Evolutionary conservation across 2,329 filamentous ascomycete species (phyloP).

Genomic region (Neurospora sp.): DNA sequence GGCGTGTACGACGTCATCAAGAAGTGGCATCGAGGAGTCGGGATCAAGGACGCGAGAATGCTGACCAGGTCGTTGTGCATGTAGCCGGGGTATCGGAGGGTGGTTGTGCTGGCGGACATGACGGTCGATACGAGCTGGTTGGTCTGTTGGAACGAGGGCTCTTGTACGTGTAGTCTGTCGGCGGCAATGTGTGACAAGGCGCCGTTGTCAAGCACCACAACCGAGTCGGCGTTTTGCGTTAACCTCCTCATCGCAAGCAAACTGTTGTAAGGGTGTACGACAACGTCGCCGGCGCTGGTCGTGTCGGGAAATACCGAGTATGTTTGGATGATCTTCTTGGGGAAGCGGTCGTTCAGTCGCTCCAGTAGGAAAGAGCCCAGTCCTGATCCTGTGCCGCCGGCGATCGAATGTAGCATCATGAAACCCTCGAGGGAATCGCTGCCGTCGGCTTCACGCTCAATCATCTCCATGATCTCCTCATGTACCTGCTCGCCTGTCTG

Average conservation of each 20-base stretch:
- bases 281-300: conserved; percentile 75
- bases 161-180: conserved; percentile 86
- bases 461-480: conserved; percentile 99
- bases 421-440: conserved; percentile 98
- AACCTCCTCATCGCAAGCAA: conserved; percentile 81
- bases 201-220: conserved; percentile 94
- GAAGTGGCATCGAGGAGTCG: conserved; percentile 94
- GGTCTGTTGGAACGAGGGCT: conserved; percentile 93
- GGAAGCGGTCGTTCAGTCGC: conserved; percentile 90
- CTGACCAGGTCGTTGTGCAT: conserved; percentile 99
- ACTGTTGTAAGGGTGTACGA: conserved; percentile 98
- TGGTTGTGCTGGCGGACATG: conserved; percentile 97
- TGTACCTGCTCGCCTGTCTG: conserved; percentile 83
- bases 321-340: conserved; percentile 98
- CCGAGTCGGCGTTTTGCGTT: conserved; percentile 93
- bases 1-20: conserved; percentile 97
- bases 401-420: conserved; percentile 98
- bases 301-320: conserved; percentile 98
- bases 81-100: conserved; percentile 91
- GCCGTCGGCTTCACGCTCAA: conserved; percentile 94
- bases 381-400: conserved; percentile 92
- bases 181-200: conserved; percentile 89
- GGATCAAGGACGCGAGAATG: conserved; percentile 91
- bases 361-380: conserved; percentile 91
- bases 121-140: conserved; percentile 96